Conservation (phyloP, 1,284 basidiomycete genomes). For the Papiliotrema laurentii region DNA sequence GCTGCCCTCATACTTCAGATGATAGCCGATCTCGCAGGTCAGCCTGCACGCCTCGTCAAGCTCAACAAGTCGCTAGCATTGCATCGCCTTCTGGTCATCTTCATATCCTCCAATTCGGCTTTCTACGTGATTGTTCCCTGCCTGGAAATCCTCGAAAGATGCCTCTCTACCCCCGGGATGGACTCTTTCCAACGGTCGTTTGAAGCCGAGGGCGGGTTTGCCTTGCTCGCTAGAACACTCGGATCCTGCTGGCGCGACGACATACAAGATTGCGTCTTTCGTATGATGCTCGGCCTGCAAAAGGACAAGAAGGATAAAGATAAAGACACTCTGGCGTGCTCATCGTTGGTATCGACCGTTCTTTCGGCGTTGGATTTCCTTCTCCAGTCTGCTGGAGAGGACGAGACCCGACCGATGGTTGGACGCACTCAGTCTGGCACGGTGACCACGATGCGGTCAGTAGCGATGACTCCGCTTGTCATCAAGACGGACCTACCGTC, state of each 20-base stretch:
- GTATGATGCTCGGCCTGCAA: slow-evolving; percentile 21
- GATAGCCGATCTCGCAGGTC: slow-evolving; percentile 31
- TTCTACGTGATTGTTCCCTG: slow-evolving; percentile 39
- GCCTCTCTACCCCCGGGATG: slow-evolving; percentile 31
- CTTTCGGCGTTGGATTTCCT: slow-evolving; percentile 35
- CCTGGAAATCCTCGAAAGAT: slow-evolving; percentile 35
- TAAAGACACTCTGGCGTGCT: slow-evolving; percentile 18
- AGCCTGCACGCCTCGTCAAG: slow-evolving; percentile 35
- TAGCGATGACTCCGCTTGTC: slow-evolving; percentile 19
- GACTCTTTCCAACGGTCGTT: slow-evolving; percentile 44
- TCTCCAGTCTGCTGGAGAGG: slow-evolving; percentile 31
- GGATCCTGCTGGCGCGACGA: slow-evolving; percentile 33
- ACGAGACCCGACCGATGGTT: slow-evolving; percentile 9
- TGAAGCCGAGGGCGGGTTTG: slow-evolving; percentile 45
- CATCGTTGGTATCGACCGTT: slow-evolving; percentile 27
- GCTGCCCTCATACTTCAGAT: slow-evolving; percentile 34
- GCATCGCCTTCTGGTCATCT: slow-evolving; percentile 46
- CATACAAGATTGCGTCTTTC: slow-evolving; percentile 31
- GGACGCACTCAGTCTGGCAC: slow-evolving; percentile 24
- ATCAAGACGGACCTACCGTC: slow-evolving; percentile 5
- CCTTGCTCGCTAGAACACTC: slow-evolving; percentile 34
- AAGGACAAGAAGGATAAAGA: slow-evolving; percentile 12
- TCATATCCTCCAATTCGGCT: slow-evolving; percentile 44
- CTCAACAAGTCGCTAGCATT: slow-evolving; percentile 42
- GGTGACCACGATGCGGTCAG: slow-evolving; percentile 22